Evolutionary conservation across 1,284 basidiomycete genomes (phyloP), one percentile per base, ranked within the genome.

Genomic region (Coniophora puteana): DNA sequence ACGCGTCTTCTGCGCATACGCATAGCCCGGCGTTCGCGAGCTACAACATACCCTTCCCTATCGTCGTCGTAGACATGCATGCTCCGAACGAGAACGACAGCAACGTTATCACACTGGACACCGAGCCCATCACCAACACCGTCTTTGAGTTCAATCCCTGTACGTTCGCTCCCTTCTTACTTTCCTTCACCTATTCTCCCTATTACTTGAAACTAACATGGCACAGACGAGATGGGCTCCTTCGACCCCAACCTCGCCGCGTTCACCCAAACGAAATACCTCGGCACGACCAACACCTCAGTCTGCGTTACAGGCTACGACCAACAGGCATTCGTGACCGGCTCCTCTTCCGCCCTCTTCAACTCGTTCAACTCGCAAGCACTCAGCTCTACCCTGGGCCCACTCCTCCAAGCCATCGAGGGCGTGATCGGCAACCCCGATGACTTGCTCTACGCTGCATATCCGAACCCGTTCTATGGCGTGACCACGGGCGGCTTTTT

Each of bases 281-380:
- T 75, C 13, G 72, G 71, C n/a, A 70, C 70, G 13, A 61, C 57
- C 5, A 72, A 72, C 41, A 50, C 53, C 8, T 64, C 59, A 17
- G 24, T 63, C 4, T 80, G 77, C 41, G 59, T 68, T 2, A 67
- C 66, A 1, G 67, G 66, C n/a, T 78, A 71, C 50, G 75, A 78
- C 39, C 71, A 75, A 45, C 56, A 66, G 0, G 54, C 63, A n/a
- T 60, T 68, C 33, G 51, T 76, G 8, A 48, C 60, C 12, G 72
- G 61, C 10, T 47, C 63, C 1, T 73, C 71, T 4, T 73, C 73
- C 4, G 64, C 61, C 18, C 37, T 74, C 5, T 74, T 70, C 48
- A 66, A 63, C 25, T 43, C 12, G 35, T 26, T 12, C 29, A 22
- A 14, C 30, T 5, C 13, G 28, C 40, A 28, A 53, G 40, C 61